A percentile compares a stretch with the other conserved stretches of the same genome.
phyloP scores from a whole-genome alignment of 2,329 filamentous ascomycete genomes.

The Aciculosporium take region DNA sequence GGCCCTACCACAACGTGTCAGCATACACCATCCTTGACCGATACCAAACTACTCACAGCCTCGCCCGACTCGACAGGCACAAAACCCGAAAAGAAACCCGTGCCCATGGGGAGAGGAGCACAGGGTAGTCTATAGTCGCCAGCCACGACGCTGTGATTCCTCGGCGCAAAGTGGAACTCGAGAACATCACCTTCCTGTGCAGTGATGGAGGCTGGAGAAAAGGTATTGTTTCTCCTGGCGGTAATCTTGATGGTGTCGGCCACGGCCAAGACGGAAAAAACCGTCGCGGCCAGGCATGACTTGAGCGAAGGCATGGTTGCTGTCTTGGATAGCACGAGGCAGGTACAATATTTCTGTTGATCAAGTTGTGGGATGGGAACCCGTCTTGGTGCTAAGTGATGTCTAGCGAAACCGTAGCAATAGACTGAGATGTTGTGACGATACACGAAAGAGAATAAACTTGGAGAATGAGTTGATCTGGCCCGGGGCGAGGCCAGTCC shows the following conservation, averaged over 20 bases:
- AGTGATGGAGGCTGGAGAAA: conserved; percentile 19
- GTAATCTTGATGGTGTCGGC: conserved; percentile 22
- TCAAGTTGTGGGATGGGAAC: neutral
- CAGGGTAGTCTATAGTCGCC: conserved; percentile 23
- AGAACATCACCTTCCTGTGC: conserved; percentile 21
- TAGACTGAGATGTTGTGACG: neutral
- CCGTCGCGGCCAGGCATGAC: conserved; percentile 12
- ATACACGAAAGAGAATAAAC: conserved; percentile 1
- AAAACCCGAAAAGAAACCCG: conserved; percentile 26
- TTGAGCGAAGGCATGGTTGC: conserved; percentile 17
- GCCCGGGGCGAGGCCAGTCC: neutral
- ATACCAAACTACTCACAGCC: conserved; percentile 11
- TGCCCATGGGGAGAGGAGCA: conserved; percentile 16
- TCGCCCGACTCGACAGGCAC: conserved; percentile 15
- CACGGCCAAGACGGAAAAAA: conserved; percentile 13
- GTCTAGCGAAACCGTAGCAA: neutral
- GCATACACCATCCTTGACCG: neutral
- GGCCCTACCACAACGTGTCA: conserved; percentile 12
- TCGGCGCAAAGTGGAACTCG: conserved; percentile 23
- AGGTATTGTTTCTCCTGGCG: conserved; percentile 18
- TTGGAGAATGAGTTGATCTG: neutral
- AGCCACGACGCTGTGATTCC: conserved; percentile 24
- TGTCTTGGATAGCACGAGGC: neutral
- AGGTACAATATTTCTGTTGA: neutral
- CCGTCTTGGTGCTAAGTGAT: neutral